These are phyloP conservation scores for Glutinoglossum americanum DNA, from an alignment of 495 filamentous ascomycete genomes.

Conservation along the genomic window DNA sequence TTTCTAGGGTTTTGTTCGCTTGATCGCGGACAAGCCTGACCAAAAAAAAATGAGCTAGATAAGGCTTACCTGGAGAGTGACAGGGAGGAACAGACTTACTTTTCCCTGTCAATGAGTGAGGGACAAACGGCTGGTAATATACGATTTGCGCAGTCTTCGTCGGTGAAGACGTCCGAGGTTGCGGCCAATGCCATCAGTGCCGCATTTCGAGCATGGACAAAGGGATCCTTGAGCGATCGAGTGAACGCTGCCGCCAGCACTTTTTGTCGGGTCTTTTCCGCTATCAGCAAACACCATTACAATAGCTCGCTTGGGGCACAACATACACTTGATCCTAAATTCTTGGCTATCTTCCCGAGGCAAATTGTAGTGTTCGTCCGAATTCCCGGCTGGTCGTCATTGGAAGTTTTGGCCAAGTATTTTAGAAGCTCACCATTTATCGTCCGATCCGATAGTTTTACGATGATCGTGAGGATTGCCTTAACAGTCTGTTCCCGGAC, in stretches of 20 bases:
- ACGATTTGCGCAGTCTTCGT: conserved; percentile 72
- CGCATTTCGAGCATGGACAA: conserved; percentile 79
- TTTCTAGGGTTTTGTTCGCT: conserved; percentile 71
- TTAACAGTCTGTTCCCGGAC: conserved; percentile 93
- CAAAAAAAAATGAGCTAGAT: neutral
- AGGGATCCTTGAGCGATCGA: conserved; percentile 75
- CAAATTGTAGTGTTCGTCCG: conserved; percentile 97
- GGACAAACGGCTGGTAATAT: conserved; percentile 72
- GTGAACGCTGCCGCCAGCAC: conserved; percentile 83
- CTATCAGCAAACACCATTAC: conserved; percentile 3
- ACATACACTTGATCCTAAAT: conserved; percentile 48
- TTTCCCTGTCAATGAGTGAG: conserved; percentile 68
- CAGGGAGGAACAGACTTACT: conserved; percentile 21
- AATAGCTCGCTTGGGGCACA: neutral
- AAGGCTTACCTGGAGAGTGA: neutral
- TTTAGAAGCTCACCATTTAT: conserved; percentile 85
- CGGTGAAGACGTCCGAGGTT: conserved; percentile 66
- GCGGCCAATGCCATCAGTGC: conserved; percentile 66
- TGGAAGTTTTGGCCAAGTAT: conserved; percentile 85
- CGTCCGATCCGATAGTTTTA: conserved; percentile 75
- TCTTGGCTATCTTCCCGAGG: conserved; percentile 81
- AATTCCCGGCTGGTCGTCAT: conserved; percentile 94
- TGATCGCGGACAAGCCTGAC: conserved; percentile 67
- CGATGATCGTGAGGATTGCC: conserved; percentile 63
- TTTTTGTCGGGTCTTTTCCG: conserved; percentile 47